Percentiles rank a stretch among this genome's conserved stretches.
Conservation (phyloP, 805 yeast species). For the Metschnikowia continentalis region DNA sequence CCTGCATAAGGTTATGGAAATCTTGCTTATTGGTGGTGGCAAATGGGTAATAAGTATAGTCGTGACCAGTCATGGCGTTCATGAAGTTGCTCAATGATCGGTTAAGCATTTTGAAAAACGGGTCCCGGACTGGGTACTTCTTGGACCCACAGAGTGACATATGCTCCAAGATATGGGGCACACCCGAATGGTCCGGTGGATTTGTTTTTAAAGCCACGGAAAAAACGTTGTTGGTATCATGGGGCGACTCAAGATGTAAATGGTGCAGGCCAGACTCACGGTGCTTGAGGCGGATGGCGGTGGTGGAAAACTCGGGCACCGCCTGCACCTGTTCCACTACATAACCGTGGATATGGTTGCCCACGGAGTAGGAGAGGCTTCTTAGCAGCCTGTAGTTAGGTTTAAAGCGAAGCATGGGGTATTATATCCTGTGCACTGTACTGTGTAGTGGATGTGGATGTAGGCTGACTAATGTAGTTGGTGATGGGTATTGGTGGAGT, state of each 20-base stretch:
- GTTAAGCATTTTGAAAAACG: slow-evolving; percentile 95
- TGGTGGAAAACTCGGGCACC: slow-evolving; percentile 77
- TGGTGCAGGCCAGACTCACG: slow-evolving; percentile 71
- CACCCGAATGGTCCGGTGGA: slow-evolving; percentile 93
- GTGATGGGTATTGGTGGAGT: too few relatives aligned
- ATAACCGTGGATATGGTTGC: slow-evolving; percentile 62
- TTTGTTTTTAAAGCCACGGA: slow-evolving; percentile 87
- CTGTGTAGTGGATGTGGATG: neutral
- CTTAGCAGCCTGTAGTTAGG: neutral
- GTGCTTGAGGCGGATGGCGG: slow-evolving; percentile 74
- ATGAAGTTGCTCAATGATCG: slow-evolving; percentile 92
- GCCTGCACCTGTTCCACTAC: slow-evolving; percentile 57
- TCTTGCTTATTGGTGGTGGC: slow-evolving; percentile 88
- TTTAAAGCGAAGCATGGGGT: neutral
- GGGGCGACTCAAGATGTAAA: slow-evolving; percentile 74
- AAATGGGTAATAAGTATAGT: slow-evolving; percentile 93
- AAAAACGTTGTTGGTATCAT: slow-evolving; percentile 83
- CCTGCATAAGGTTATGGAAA: slow-evolving; percentile 76
- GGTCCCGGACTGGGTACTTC: slow-evolving; percentile 91
- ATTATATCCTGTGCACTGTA: neutral
- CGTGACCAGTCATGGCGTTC: slow-evolving; percentile 99
- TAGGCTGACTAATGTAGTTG: too few relatives aligned
- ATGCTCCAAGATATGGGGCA: slow-evolving; percentile 94
- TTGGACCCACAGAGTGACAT: slow-evolving; percentile 93
- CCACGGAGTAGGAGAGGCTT: slow-evolving; percentile 42